Evolutionary conservation across 768 basidiomycete species (phyloP).

Genomic region (Hirschioporus abietinus): DNA sequence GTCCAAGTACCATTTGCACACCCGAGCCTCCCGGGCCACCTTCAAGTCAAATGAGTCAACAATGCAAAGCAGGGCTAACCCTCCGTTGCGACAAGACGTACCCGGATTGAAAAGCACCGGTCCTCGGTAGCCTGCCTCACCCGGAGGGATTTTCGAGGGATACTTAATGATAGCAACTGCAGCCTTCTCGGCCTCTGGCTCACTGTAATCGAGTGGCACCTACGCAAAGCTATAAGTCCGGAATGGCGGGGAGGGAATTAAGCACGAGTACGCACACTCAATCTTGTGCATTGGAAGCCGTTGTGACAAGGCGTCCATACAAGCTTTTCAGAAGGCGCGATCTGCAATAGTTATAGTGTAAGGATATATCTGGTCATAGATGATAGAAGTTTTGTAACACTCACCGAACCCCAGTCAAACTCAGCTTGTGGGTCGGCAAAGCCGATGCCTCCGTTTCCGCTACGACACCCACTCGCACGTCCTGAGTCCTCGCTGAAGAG

Average conservation of each 20-base stretch:
- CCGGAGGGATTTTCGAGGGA: slow-evolving; percentile 14
- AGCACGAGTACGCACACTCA: background rate
- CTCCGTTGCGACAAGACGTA: background rate
- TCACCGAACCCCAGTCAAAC: background rate
- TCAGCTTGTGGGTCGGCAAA: background rate
- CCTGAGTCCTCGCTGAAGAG: background rate
- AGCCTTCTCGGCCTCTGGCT: slow-evolving; percentile 15
- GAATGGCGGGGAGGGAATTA: background rate
- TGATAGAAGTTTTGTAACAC: background rate
- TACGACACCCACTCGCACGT: background rate
- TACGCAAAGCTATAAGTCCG: slow-evolving; percentile 3
- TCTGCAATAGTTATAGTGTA: background rate
- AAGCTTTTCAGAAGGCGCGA: slow-evolving; percentile 7
- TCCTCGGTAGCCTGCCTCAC: slow-evolving; percentile 19
- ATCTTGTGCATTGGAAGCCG: slow-evolving; percentile 1
- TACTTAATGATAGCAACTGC: slow-evolving; percentile 23
- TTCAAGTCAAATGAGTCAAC: background rate
- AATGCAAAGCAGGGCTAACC: background rate
- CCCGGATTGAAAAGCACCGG: slow-evolving; percentile 29
- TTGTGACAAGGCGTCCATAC: slow-evolving; percentile 10
- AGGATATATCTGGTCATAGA: background rate
- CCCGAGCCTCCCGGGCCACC: slow-evolving; percentile 23
- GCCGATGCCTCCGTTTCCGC: background rate
- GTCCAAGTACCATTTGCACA: slow-evolving; percentile 14
- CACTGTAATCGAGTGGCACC: slow-evolving; percentile 27